These are phyloP conservation scores for Mortierella sp. DNA, from an alignment of 371 early-diverging fungal species.

Conservation along the genomic window DNA sequence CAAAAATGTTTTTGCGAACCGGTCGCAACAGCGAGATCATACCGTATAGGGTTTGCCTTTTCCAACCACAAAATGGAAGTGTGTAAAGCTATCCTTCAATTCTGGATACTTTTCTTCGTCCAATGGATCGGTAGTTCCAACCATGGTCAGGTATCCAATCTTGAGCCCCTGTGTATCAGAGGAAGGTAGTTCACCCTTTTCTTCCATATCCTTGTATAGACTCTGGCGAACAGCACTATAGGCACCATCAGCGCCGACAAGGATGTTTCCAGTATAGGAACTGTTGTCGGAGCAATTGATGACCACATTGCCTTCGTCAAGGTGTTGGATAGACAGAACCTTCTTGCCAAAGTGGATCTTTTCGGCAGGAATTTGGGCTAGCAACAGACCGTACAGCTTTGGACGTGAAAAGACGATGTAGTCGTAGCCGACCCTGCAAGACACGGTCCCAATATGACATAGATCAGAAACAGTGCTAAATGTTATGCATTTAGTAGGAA, in stretches of 20 bases:
- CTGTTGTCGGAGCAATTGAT: conserved; percentile 26
- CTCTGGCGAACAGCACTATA: conserved; percentile 24
- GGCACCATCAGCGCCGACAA: conserved; percentile 26
- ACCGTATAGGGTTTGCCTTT: conserved; percentile 27
- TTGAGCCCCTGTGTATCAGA: conserved; percentile 10
- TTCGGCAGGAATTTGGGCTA: conserved; percentile 24
- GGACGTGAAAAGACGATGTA: conserved; percentile 33
- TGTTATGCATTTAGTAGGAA: not conserved
- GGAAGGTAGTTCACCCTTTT: conserved; percentile 1
- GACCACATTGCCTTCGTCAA: conserved; percentile 9
- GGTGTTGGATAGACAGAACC: conserved; percentile 25
- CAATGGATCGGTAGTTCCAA: conserved; percentile 20
- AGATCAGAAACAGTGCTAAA: too few relatives aligned
- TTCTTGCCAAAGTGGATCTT: conserved; percentile 35
- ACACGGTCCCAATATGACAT: too few relatives aligned
- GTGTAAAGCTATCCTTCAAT: conserved; percentile 19
- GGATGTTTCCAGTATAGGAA: conserved; percentile 15
- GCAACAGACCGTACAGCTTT: conserved; percentile 22
- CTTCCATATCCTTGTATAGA: conserved; percentile 10
- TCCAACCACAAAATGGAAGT: conserved; percentile 22
- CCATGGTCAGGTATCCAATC: conserved; percentile 26
- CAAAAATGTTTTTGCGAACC: too few relatives aligned
- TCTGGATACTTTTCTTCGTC: conserved; percentile 14
- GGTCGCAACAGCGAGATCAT: too few relatives aligned
- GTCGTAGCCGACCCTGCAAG: conserved; percentile 27